Evolutionary conservation across 2,329 filamentous ascomycete genomes (phyloP).

Genomic region (Venturia pyrina): DNA sequence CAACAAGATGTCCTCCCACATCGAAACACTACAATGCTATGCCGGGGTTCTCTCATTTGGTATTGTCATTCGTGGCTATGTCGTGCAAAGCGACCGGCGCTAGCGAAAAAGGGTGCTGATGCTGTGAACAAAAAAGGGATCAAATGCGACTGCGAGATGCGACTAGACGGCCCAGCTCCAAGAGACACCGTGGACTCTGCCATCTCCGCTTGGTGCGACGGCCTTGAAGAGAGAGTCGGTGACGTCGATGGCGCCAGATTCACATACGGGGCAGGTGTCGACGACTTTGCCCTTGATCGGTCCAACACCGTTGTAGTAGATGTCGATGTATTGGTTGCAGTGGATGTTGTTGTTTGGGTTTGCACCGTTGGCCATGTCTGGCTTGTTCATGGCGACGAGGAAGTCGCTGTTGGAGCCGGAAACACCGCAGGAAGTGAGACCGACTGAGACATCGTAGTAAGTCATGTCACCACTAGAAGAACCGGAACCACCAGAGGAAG

Average conservation of each 20-base stretch:
- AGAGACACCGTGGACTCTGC: constrained; percentile 13
- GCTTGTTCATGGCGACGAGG: constrained; percentile 18
- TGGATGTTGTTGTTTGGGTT: constrained; percentile 21
- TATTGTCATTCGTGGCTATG: constrained; percentile 1
- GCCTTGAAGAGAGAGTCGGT: constrained; percentile 12
- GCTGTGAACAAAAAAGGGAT: not conserved
- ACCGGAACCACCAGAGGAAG: not conserved
- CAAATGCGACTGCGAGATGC: not conserved
- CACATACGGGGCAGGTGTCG: constrained; percentile 14
- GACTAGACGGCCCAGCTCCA: too few species aligned
- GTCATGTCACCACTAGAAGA: constrained; percentile 12
- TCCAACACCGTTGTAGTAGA: constrained; percentile 7
- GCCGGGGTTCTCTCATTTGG: not conserved
- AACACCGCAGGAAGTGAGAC: constrained; percentile 12
- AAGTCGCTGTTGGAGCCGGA: constrained; percentile 13
- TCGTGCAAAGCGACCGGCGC: constrained; percentile 10
- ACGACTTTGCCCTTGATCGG: constrained; percentile 6
- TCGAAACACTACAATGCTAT: constrained; percentile 1
- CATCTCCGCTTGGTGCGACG: constrained; percentile 14
- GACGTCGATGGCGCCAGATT: constrained; percentile 10
- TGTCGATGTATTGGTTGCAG: constrained; percentile 17
- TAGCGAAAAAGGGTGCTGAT: not conserved
- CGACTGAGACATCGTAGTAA: constrained; percentile 13
- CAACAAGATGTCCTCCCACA: not conserved
- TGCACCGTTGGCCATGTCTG: constrained; percentile 15